A percentile compares a stretch with the other conserved stretches of the same genome.
These are phyloP conservation scores for Hygrophila difformis DNA, from an alignment of 257 asterid species.

Conservation along the genomic window DNA sequence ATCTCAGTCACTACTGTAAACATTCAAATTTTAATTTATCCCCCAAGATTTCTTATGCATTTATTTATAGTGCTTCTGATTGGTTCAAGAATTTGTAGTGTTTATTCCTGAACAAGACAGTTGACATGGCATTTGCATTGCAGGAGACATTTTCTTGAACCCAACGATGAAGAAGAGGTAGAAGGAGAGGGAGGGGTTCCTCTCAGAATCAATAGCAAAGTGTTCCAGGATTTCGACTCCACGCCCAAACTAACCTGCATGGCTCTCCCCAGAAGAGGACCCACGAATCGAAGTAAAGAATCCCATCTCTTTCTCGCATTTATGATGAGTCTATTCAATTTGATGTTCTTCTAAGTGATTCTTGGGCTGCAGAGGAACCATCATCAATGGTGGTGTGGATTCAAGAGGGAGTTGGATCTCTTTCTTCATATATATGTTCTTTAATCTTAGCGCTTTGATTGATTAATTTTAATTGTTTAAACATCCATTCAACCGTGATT, in stretches of 20 bases:
- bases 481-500: too few species aligned
- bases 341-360: too few species aligned
- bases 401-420: too few species aligned
- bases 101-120: not conserved
- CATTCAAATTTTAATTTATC: not conserved
- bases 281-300: constrained; percentile 33
- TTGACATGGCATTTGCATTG: not conserved
- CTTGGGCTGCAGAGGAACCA: too few species aligned
- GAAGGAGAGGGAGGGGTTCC: constrained; percentile 4
- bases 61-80: not conserved
- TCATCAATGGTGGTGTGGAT: too few species aligned
- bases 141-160: constrained; percentile 40
- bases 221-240: constrained; percentile 16
- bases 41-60: too few species aligned
- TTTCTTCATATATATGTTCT: too few species aligned
- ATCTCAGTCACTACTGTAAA: constrained; percentile 52
- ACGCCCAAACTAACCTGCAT: constrained; percentile 32
- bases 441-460: too few species aligned
- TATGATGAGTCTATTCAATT: not conserved
- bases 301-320: constrained; percentile 5
- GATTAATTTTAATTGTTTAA: too few species aligned
- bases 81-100: not conserved
- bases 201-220: constrained; percentile 13
- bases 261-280: constrained; percentile 25
- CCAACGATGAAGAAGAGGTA: constrained; percentile 18